Evolutionary conservation across 106 monocot genomes (phyloP).

Genomic region (Chionographis japonica): DNA sequence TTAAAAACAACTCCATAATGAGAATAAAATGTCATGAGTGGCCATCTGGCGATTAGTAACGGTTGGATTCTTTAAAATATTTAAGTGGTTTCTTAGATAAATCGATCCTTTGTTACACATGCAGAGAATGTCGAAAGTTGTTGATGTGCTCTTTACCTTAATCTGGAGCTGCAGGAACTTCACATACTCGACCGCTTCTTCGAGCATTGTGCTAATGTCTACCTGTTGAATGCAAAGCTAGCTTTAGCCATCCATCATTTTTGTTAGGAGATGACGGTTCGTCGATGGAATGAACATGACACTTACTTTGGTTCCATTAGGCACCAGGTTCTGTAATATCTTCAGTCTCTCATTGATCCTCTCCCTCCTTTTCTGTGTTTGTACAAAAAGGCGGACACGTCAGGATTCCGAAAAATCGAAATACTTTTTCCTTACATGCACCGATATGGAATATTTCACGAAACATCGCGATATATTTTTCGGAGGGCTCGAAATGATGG

Average conservation of each 20-base stretch:
- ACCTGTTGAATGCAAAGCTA: constrained; percentile 32
- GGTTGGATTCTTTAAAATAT: too few species aligned
- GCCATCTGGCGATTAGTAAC: too few species aligned
- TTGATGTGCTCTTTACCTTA: constrained; percentile 32
- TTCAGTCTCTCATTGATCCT: constrained; percentile 82
- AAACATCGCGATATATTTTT: too few species aligned
- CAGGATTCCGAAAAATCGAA: background rate
- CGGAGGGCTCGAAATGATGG: too few species aligned
- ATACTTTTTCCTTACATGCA: background rate
- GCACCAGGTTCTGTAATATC: constrained; percentile 68
- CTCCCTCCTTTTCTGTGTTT: constrained; percentile 77
- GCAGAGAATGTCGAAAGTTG: background rate
- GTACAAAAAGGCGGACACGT: constrained; percentile 2
- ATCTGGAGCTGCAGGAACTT: constrained; percentile 90
- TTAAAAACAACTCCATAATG: too few species aligned
- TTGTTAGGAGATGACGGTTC: background rate
- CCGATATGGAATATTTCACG: too few species aligned
- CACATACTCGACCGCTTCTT: constrained; percentile 84
- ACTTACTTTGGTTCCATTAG: constrained; percentile 84
- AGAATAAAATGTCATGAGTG: too few species aligned
- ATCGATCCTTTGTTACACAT: background rate
- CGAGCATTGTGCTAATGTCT: constrained; percentile 92
- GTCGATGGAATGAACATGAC: background rate
- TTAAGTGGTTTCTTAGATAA: too few species aligned
- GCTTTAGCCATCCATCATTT: background rate